A percentile compares a stretch with the other conserved stretches of the same genome.
Conservation (phyloP, 2,329 filamentous ascomycete genomes). For the Ceratocystis cubensis region DNA sequence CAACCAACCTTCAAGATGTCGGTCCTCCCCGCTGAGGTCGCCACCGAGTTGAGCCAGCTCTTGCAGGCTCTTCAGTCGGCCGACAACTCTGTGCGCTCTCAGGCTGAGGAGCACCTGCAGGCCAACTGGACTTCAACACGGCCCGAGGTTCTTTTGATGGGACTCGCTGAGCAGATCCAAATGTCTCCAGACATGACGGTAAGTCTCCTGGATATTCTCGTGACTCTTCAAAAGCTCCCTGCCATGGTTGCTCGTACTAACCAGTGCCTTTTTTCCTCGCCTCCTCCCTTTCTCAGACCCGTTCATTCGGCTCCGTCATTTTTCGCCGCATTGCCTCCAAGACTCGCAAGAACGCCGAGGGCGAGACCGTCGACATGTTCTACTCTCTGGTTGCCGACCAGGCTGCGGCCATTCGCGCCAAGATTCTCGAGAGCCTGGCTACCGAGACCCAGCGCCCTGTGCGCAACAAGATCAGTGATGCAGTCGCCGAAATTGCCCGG, state of each 20-base stretch:
- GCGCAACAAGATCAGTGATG: constrained; percentile 91
- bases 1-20: constrained; percentile 47
- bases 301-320: constrained; percentile 84
- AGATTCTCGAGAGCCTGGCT: constrained; percentile 65
- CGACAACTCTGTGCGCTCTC: constrained; percentile 73
- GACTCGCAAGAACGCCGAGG: constrained; percentile 61
- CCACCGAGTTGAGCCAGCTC: constrained; percentile 72
- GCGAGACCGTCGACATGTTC: constrained; percentile 71
- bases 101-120: constrained; percentile 82
- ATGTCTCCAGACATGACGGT: constrained; percentile 62
- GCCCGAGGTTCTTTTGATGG: constrained; percentile 85
- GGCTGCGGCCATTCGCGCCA: constrained; percentile 66
- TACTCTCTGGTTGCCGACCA: constrained; percentile 63
- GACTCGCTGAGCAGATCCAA: constrained; percentile 81
- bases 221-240: neutral
- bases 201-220: constrained; percentile 24
- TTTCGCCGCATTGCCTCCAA: constrained; percentile 90
- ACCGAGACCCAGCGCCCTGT: constrained; percentile 61
- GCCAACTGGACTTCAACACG: constrained; percentile 74
- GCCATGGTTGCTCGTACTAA: neutral
- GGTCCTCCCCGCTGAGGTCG: constrained; percentile 70
- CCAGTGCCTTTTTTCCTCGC: neutral
- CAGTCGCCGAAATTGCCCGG: constrained; percentile 88
- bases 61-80: constrained; percentile 77
- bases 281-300: constrained; percentile 43